Conservation (phyloP, 2,329 filamentous ascomycete species). For the Amesomyces nigricolor region DNA sequence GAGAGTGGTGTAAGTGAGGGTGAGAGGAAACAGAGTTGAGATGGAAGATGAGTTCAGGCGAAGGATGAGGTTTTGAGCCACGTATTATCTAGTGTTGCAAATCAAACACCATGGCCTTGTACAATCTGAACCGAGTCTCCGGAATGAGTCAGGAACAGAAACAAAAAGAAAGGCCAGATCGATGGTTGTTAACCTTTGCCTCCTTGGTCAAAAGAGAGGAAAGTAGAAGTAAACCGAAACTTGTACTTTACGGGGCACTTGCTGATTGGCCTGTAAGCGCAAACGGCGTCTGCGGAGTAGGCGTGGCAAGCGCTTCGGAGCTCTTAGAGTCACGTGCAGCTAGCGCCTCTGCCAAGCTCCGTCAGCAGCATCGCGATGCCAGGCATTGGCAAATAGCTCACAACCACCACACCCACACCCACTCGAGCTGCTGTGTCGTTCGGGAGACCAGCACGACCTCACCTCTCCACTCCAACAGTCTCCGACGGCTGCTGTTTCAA, state of each 20-base stretch:
- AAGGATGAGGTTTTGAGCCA: neutral
- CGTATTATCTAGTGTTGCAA: neutral
- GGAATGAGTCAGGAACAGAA: conserved; percentile 26
- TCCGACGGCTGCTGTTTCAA: neutral
- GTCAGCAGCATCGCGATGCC: conserved; percentile 7
- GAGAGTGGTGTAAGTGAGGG: neutral
- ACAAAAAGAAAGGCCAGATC: conserved; percentile 30
- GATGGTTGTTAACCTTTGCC: conserved; percentile 16
- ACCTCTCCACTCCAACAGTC: neutral
- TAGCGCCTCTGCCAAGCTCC: conserved; percentile 17
- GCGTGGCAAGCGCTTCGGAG: neutral
- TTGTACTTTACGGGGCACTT: conserved; percentile 24
- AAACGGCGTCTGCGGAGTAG: too few relatives aligned
- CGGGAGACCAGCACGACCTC: neutral
- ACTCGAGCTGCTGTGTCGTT: neutral
- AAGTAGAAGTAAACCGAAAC: neutral
- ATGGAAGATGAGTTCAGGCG: too few relatives aligned
- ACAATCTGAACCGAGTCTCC: neutral
- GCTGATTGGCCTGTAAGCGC: conserved; percentile 19
- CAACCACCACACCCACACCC: neutral
- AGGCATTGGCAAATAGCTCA: conserved; percentile 22
- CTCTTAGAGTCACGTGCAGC: conserved; percentile 17
- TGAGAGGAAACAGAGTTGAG: too few relatives aligned
- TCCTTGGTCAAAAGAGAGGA: conserved; percentile 1
- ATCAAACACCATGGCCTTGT: conserved; percentile 9